These are phyloP conservation scores for Wickerhamomyces silvicola DNA, from an alignment of 805 yeast species.

Conservation along the genomic window DNA sequence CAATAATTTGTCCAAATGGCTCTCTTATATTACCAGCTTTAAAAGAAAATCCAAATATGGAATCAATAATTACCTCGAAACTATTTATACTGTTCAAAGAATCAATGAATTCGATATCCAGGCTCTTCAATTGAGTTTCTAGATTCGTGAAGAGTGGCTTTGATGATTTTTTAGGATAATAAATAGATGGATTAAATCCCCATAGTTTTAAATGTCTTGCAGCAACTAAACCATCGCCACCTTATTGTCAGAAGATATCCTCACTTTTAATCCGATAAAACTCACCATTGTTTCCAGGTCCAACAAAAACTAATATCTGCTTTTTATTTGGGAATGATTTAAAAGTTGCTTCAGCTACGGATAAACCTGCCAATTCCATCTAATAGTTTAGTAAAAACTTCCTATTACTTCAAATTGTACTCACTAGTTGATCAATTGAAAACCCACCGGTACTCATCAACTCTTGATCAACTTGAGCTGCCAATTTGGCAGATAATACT, in stretches of 20 bases:
- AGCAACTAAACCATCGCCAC: slow-evolving; percentile 95
- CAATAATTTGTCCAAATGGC: slow-evolving; percentile 55
- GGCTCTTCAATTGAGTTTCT: slow-evolving; percentile 56
- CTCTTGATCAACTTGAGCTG: slow-evolving; percentile 76
- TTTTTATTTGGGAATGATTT: slow-evolving; percentile 49
- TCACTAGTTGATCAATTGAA: slow-evolving; percentile 68
- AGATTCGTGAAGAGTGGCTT: slow-evolving; percentile 54
- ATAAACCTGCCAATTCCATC: slow-evolving; percentile 95
- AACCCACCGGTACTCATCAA: slow-evolving; percentile 81
- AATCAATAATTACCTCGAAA: slow-evolving; percentile 53
- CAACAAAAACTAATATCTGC: slow-evolving; percentile 66
- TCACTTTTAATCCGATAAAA: slow-evolving; percentile 78
- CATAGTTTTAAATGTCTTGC: slow-evolving; percentile 82
- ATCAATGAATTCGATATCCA: slow-evolving; percentile 54
- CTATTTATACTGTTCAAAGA: slow-evolving; percentile 24
- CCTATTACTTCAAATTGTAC: slow-evolving; percentile 8
- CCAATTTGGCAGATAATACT: slow-evolving; percentile 43
- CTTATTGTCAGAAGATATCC: slow-evolving; percentile 10
- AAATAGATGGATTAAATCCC: slow-evolving; percentile 71
- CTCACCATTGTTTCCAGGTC: slow-evolving; percentile 96
- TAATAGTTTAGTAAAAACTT: slow-evolving; percentile 27
- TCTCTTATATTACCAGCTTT: slow-evolving; percentile 72
- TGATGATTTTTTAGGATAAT: slow-evolving; percentile 66
- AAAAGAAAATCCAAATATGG: slow-evolving; percentile 91
- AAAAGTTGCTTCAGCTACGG: slow-evolving; percentile 85